Evolutionary conservation across 305 asterid genomes (phyloP).

Genomic region (Fraxinus paxiana): DNA sequence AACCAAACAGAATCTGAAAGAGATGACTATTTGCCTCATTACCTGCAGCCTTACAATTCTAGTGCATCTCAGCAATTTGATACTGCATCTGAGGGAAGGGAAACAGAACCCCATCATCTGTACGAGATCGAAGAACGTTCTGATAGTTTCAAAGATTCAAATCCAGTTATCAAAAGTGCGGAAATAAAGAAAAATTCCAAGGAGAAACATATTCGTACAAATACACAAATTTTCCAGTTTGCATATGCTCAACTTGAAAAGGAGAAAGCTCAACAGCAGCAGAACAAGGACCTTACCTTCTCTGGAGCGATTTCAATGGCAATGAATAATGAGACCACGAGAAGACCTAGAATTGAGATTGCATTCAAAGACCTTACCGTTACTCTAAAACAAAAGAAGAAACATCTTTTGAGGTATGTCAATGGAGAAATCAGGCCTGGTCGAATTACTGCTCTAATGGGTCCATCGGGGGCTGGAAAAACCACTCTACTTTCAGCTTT

Average conservation of each 20-base stretch:
- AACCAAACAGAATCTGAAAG: not conserved
- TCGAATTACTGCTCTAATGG: conserved; percentile 90
- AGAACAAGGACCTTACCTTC: conserved; percentile 47
- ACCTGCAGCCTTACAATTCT: conserved; percentile 13
- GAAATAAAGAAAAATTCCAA: conserved; percentile 47
- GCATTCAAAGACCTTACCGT: conserved; percentile 65
- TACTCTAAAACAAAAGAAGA: conserved; percentile 60
- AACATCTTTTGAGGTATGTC: conserved; percentile 62
- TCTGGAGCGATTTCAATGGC: conserved; percentile 61
- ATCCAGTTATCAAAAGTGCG: conserved; percentile 39
- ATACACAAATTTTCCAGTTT: conserved; percentile 73
- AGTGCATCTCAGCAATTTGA: conserved; percentile 23
- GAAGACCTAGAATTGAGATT: conserved; percentile 62
- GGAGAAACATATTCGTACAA: conserved; percentile 56
- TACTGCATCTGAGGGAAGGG: conserved; percentile 31
- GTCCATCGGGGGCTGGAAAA: conserved; percentile 95
- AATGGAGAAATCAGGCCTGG: conserved; percentile 70
- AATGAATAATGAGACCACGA: conserved; percentile 34
- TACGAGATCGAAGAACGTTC: conserved; percentile 43
- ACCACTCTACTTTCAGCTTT: conserved; percentile 85
- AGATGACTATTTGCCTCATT: not conserved
- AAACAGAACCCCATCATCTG: conserved; percentile 24
- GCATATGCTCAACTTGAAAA: conserved; percentile 84
- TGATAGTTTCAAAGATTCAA: conserved; percentile 36
- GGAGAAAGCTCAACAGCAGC: conserved; percentile 76